These are phyloP conservation scores for Rubroboletus satanas DNA, from an alignment of 768 basidiomycete genomes.

Conservation along the genomic window DNA sequence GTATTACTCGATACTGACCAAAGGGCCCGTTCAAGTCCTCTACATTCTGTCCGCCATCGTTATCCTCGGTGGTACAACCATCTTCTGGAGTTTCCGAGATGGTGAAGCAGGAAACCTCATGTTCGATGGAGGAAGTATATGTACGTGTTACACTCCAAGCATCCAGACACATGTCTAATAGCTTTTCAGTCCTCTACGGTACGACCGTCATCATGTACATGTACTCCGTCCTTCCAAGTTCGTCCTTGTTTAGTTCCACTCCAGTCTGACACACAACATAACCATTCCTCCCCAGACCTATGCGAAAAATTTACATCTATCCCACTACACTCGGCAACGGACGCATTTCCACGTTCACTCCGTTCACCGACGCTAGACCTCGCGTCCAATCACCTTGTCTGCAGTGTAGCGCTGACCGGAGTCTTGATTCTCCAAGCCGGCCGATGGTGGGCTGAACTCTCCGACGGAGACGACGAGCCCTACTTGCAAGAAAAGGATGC, in stretches of 20 bases:
- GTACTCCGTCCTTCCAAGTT: slow-evolving; percentile 77
- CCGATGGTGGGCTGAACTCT: slow-evolving; percentile 79
- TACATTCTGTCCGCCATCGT: slow-evolving; percentile 58
- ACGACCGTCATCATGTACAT: slow-evolving; percentile 69
- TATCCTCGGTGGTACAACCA: slow-evolving; percentile 56
- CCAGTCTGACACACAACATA: slow-evolving; percentile 3
- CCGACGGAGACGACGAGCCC: slow-evolving; percentile 55
- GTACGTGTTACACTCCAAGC: slow-evolving; percentile 41
- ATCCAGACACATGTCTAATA: background rate
- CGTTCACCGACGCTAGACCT: slow-evolving; percentile 68
- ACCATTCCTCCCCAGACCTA: slow-evolving; percentile 41
- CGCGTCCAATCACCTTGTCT: slow-evolving; percentile 80
- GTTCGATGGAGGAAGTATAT: slow-evolving; percentile 89
- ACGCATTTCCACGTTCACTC: slow-evolving; percentile 61
- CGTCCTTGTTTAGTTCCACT: slow-evolving; percentile 26
- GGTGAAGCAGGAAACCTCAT: slow-evolving; percentile 80
- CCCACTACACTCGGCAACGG: slow-evolving; percentile 47
- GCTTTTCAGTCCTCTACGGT: slow-evolving; percentile 63
- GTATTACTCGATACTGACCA: slow-evolving; percentile 78
- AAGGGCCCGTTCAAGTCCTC: slow-evolving; percentile 52
- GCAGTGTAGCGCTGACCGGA: slow-evolving; percentile 85
- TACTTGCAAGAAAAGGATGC: slow-evolving; percentile 29
- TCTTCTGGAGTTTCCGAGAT: slow-evolving; percentile 76
- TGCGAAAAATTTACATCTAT: slow-evolving; percentile 55
- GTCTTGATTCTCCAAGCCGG: slow-evolving; percentile 80